Base-by-base conservation (phyloP, 495 filamentous ascomycete species). In the Talaromyces stipitatus region DNA sequence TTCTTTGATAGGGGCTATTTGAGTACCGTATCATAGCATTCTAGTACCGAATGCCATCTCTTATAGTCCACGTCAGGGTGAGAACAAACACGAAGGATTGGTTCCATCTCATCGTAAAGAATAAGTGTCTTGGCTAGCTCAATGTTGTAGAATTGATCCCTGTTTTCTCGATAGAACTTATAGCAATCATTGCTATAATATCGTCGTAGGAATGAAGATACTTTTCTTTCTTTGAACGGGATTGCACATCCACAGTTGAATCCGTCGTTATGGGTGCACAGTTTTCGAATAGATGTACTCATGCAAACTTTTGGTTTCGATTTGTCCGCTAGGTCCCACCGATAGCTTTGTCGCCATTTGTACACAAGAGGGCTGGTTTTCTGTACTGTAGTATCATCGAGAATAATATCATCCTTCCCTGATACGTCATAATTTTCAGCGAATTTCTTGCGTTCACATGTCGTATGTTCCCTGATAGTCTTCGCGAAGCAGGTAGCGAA, bases 111-210 rank as follows among this genome's bases (percentile, higher is more conserved):
- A 4, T 62, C 62, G 22, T 63, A 54, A 2, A 66, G 16, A 16
- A 66, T n/a, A 4, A 66, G 48, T 1, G 64, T 64, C 23, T 62
- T 61, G 12, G 65, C 54, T 7, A 66, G 8, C 54, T 66, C 51
- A 10, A 66, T 18, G 26, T 65, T 64, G n/a, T 57, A 64, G 30
- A 64, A 62, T 8, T 38, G 60, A 0, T 48, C 62, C 14, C 7
- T 9, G 5, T 61, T 63, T 1, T 12, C 7, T 6, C 16, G 3
- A 24, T 24, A 54, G 30, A 54, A 54, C 8, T 54, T 9, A 1
- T 18, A 9, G 30, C 52, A 54, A 18, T 18, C 18, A n/a, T 38
- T 54, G 12, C 1, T 1, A 20, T 1, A 4, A 43, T 48, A 48
- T 24, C 20, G 41, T 2, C 58, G 53, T 10, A 60, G 14, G 51